A percentile compares a stretch with the other conserved stretches of the same genome.
Evolutionary conservation across 257 asterid species (phyloP).

Genomic region (Ocimum tenuiflorum): DNA sequence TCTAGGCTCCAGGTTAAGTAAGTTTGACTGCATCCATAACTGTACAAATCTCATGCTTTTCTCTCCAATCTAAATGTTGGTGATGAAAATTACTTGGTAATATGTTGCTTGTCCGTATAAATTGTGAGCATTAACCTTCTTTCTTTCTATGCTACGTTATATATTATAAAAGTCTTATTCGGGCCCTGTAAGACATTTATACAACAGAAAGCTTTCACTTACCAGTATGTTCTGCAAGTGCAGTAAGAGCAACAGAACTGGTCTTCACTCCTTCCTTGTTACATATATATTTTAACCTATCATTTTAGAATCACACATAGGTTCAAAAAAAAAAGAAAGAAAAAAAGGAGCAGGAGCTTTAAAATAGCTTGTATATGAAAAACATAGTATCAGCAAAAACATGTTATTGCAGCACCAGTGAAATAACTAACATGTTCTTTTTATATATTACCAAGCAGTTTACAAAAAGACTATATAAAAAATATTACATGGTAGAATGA

Average conservation of each 20-base stretch:
- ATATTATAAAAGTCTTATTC: background rate
- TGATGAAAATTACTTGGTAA: background rate
- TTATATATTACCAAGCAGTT: background rate
- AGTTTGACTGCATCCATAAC: too few relatives aligned
- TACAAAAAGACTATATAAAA: too few relatives aligned
- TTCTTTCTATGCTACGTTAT: background rate
- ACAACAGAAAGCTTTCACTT: constrained; percentile 14
- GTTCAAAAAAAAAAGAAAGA: background rate
- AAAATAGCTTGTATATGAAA: constrained; percentile 13
- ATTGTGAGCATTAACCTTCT: background rate
- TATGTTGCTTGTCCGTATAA: background rate
- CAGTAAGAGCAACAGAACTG: constrained; percentile 69
- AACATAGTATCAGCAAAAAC: background rate
- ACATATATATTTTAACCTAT: constrained; percentile 89
- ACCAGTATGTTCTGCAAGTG: constrained; percentile 84
- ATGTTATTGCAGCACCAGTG: background rate
- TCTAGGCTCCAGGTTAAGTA: background rate
- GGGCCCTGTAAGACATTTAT: constrained; percentile 6
- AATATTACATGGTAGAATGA: too few relatives aligned
- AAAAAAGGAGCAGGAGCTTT: constrained; percentile 6
- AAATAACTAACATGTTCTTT: constrained; percentile 9
- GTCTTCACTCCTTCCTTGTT: constrained; percentile 67
- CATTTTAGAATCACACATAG: constrained; percentile 19
- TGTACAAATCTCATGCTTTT: background rate
- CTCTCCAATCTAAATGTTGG: background rate